These are phyloP conservation scores for Dendrobium officinale DNA, from an alignment of 106 monocot genomes.

Conservation along the genomic window DNA sequence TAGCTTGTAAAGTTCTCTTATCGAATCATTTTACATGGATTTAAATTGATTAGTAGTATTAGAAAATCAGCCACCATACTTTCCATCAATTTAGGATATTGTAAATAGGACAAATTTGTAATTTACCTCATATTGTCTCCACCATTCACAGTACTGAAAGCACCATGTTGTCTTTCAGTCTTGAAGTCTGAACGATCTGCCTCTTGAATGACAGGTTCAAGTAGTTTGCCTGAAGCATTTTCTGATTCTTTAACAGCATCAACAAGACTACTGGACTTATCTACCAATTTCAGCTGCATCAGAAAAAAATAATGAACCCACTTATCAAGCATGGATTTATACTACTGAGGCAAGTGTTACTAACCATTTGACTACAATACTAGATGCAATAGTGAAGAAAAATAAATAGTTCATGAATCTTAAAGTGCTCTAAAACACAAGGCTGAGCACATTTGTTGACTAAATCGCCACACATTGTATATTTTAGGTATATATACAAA, in stretches of 20 bases:
- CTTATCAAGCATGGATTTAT: neutral
- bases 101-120: neutral
- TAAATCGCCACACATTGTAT: neutral
- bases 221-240: neutral
- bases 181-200: neutral
- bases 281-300: neutral
- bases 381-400: neutral
- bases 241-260: neutral
- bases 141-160: neutral
- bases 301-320: neutral
- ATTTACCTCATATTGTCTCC: neutral
- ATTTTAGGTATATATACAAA: neutral
- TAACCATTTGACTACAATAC: neutral
- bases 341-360: neutral
- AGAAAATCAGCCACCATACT: neutral
- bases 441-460: neutral
- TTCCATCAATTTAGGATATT: neutral
- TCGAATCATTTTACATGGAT: neutral
- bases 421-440: neutral
- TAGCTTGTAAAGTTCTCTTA: neutral
- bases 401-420: constrained; percentile 1
- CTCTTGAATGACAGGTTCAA: neutral
- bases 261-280: neutral
- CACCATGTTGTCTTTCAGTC: neutral
- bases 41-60: neutral